These are phyloP conservation scores for Annona squamosa DNA, from an alignment of 164 flowering plant species.

Conservation along the genomic window DNA sequence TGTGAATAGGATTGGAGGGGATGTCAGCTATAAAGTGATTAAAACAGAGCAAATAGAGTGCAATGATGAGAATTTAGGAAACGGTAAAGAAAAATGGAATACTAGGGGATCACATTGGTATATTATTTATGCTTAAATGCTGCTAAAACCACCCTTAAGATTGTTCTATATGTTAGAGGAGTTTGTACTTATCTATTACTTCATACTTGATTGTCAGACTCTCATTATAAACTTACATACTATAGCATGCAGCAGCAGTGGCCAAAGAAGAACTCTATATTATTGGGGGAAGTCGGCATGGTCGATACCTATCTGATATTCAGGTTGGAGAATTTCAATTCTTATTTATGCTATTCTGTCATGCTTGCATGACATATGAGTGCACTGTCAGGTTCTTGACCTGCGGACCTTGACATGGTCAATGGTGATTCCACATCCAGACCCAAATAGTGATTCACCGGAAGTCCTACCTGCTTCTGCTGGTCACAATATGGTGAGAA, in stretches of 20 bases:
- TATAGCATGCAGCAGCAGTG: slow-evolving; percentile 79
- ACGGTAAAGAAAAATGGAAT: no score
- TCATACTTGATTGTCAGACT: neutral
- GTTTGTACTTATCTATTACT: neutral
- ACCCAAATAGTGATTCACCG: slow-evolving; percentile 15
- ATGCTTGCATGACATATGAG: slow-evolving; percentile 1
- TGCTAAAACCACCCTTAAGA: no score
- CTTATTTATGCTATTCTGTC: neutral
- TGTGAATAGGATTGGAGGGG: no score
- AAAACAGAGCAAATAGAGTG: no score
- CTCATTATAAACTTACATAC: neutral
- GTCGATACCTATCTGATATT: slow-evolving; percentile 71
- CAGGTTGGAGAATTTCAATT: slow-evolving; percentile 42
- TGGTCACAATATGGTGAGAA: slow-evolving; percentile 69
- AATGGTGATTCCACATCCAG: slow-evolving; percentile 31
- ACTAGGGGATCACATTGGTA: no score
- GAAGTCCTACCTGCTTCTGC: slow-evolving; percentile 61
- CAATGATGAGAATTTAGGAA: no score
- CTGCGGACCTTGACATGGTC: slow-evolving; percentile 69
- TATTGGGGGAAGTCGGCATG: slow-evolving; percentile 89
- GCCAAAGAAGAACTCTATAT: slow-evolving; percentile 65
- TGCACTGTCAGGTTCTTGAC: slow-evolving; percentile 58
- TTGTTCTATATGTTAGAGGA: neutral
- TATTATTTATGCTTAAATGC: no score
- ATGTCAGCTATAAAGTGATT: no score